Evolutionary conservation across 306 rosid genomes (phyloP).

Genomic region (Lathyrus oleraceus): DNA sequence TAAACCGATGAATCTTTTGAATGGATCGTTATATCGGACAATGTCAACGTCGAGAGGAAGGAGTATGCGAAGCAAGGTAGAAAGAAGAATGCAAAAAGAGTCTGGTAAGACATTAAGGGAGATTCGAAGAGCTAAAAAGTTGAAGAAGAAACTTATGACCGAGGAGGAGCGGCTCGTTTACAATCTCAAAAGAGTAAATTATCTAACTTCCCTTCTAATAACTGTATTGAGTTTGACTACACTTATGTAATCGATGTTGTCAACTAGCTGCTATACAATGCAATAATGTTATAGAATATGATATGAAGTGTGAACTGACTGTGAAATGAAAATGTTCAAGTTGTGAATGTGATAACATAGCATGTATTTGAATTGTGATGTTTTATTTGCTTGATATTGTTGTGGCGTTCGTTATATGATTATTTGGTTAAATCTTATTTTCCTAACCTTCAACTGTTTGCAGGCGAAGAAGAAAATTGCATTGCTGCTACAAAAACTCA

Average conservation of each 20-base stretch:
- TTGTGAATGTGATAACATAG: background rate
- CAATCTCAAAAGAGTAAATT: constrained; percentile 87
- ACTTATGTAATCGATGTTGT: constrained; percentile 22
- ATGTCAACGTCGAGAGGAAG: constrained; percentile 85
- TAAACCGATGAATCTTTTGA: constrained; percentile 47
- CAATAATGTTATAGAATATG: no score
- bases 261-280: no score
- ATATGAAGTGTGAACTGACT: background rate
- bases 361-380: constrained; percentile 11
- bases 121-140: constrained; percentile 76
- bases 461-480: constrained; percentile 99
- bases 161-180: constrained; percentile 87
- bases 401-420: constrained; percentile 7
- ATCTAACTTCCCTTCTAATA: constrained; percentile 21
- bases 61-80: constrained; percentile 96
- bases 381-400: constrained; percentile 6
- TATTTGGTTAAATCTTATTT: constrained; percentile 30
- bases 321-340: constrained; percentile 11
- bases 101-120: constrained; percentile 89
- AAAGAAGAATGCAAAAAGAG: constrained; percentile 84
- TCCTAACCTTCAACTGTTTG: constrained; percentile 29
- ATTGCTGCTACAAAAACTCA: constrained; percentile 82
- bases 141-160: constrained; percentile 91
- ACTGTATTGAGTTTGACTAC: background rate
- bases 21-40: constrained; percentile 50